Conservation (phyloP, 2,329 filamentous ascomycete species). For the Fusarium piperis region DNA sequence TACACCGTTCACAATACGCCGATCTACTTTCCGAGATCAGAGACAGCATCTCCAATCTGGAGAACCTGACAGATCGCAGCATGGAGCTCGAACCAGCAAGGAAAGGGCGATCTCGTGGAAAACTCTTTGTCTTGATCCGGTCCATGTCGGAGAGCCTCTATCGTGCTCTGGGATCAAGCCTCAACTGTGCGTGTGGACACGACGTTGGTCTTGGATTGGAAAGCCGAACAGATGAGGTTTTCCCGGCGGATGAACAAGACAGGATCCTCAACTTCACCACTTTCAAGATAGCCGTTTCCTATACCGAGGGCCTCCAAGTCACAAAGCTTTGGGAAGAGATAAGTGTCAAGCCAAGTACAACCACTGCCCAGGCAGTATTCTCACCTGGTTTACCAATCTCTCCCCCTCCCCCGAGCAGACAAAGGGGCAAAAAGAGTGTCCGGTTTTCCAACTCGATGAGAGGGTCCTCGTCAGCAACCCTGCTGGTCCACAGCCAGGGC, state of each 20-base stretch:
- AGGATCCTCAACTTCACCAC: accelerated
- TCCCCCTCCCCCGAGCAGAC: not conserved
- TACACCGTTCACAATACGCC: not conserved
- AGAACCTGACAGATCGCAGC: not conserved
- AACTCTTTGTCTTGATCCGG: not conserved
- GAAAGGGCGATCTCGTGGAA: not conserved
- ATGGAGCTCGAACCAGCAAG: not conserved
- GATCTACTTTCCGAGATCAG: not conserved
- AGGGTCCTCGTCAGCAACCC: not conserved
- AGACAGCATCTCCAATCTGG: constrained; percentile 1
- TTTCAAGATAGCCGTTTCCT: not conserved
- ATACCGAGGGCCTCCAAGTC: accelerated
- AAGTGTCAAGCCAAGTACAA: accelerated
- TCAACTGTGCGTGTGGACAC: not conserved
- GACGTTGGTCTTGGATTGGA: not conserved
- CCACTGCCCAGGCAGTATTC: not conserved
- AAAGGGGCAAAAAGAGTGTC: not conserved
- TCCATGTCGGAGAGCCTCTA: not conserved
- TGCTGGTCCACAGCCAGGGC: not conserved
- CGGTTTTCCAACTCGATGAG: not conserved
- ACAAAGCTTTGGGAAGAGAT: not conserved
- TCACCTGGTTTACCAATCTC: not conserved
- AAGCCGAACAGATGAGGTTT: not conserved
- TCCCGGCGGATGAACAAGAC: accelerated
- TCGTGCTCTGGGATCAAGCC: not conserved